Conservation (phyloP, 148 eudicot genomes). For the Talinum fruticosum region DNA sequence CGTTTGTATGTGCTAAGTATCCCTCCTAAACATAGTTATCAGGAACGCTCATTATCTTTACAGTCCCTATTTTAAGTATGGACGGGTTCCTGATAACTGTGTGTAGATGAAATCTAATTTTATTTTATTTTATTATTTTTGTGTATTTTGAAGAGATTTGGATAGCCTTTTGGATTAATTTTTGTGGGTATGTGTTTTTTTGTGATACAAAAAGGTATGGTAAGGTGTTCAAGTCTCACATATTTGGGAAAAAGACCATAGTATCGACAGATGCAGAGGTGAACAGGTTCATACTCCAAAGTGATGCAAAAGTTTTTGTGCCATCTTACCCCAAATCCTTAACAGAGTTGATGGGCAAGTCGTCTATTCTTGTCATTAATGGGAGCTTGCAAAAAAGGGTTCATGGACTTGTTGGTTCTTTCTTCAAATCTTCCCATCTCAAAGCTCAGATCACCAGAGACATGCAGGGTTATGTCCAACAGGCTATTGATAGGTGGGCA, state of each 20-base stretch:
- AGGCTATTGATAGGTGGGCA: constrained; percentile 61
- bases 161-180: constrained; percentile 15
- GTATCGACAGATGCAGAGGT: constrained; percentile 93
- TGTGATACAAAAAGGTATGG: constrained; percentile 52
- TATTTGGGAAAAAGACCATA: constrained; percentile 78
- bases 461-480: constrained; percentile 48
- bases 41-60: background rate
- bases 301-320: constrained; percentile 68
- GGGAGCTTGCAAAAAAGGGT: constrained; percentile 77
- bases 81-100: background rate
- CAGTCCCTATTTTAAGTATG: background rate
- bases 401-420: constrained; percentile 76
- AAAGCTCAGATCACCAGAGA: constrained; percentile 69
- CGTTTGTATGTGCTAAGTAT: constrained; percentile 47
- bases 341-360: constrained; percentile 80
- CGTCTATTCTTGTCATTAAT: constrained; percentile 69
- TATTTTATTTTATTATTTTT: background rate
- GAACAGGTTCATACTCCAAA: constrained; percentile 64
- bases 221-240: constrained; percentile 80
- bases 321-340: constrained; percentile 89
- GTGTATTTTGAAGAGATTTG: background rate
- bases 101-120: too few species aligned
- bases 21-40: background rate
- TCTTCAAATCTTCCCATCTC: constrained; percentile 66
- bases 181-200: constrained; percentile 1